Percentiles rank a stretch among this genome's conserved stretches.
phyloP scores from a whole-genome alignment of 495 filamentous ascomycete genomes.

The Jackrogersella minutella region DNA sequence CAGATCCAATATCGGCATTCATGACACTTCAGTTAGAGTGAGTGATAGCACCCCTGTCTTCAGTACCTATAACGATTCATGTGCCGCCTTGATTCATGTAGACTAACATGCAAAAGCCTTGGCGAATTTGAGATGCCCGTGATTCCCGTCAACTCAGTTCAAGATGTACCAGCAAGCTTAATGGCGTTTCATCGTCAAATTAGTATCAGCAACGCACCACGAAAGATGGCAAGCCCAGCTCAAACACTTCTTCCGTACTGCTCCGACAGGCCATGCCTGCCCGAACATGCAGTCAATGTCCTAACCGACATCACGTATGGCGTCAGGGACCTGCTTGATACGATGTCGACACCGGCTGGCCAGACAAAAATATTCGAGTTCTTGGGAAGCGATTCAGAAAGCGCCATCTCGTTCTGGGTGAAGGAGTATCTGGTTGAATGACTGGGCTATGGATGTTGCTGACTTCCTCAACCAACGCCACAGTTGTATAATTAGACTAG shows the following conservation, averaged over 20 bases:
- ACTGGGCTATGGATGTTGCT: background rate
- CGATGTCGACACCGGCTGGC: constrained; percentile 47
- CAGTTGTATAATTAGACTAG: constrained; percentile 10
- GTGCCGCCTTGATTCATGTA: background rate
- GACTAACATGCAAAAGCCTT: constrained; percentile 33
- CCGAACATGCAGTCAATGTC: constrained; percentile 55
- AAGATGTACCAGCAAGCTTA: constrained; percentile 40
- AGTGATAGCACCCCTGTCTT: constrained; percentile 21
- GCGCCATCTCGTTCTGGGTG: constrained; percentile 58
- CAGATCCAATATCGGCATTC: constrained; percentile 41
- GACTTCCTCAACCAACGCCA: constrained; percentile 2
- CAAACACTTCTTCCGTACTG: constrained; percentile 57
- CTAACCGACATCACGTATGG: constrained; percentile 59
- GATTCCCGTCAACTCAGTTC: constrained; percentile 44
- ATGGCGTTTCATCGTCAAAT: constrained; percentile 43
- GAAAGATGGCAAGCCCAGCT: constrained; percentile 31
- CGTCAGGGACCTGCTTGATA: constrained; percentile 56
- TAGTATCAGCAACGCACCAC: constrained; percentile 5
- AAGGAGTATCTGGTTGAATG: constrained; percentile 50
- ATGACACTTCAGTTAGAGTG: constrained; percentile 56
- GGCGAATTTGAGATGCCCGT: constrained; percentile 45
- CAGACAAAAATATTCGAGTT: constrained; percentile 48
- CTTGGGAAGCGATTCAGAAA: constrained; percentile 44
- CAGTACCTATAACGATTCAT: background rate
- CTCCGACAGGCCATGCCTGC: constrained; percentile 47